Evolutionary conservation across 2,329 filamentous ascomycete species (phyloP), one percentile per base, ranked within the genome.

Genomic region (Verticillium dahliae): DNA sequence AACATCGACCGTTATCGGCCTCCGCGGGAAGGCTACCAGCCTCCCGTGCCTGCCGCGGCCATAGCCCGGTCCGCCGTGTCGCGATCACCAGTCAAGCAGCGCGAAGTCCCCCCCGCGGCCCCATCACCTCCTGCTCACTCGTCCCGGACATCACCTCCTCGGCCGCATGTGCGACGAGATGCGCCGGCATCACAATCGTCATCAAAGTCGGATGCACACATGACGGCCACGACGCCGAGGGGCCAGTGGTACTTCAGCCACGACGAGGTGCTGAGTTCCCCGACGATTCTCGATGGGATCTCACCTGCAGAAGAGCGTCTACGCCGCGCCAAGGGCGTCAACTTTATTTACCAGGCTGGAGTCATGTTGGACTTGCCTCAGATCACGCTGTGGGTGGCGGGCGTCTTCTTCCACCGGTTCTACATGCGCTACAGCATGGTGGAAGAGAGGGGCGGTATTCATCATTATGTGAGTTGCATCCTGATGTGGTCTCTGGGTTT

Each of bases 341-440:
- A 97, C 74, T 99, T 99, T 76, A 96, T 99, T 69, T 89, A 92
- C 65, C 93, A 97, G 74, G 92, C 94, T 55, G 95, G 94, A 66
- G 91, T 96, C 67, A 87, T 97, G 79, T 84, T 98, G 59, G 94
- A 96, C 72, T 80, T 98, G 58, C 94, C 94, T 13, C 93, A 97
- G 74, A 86, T 95, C 61, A 98, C 95, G 0, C 81, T 99, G 52
- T 93, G 90, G 75, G 96, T 96, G 0, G 95, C 95, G 0, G 90
- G 91, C 18, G 90, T 97, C 54, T 98, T 96, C 79, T 93, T 99
- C 74, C 94, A 99, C 74, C 87, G 95, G 37, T 98, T 97, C 74
- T 93, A 92, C 73, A 97, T 98, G 92, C 88, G 92, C 65, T 87
- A 83, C 71, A 94, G 88, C 71, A 88, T 96, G 84, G 87, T 90